Percentiles rank a stretch among this genome's conserved stretches.
Evolutionary conservation across 2,329 filamentous ascomycete genomes (phyloP).

Genomic region (Colletotrichum tabaci): DNA sequence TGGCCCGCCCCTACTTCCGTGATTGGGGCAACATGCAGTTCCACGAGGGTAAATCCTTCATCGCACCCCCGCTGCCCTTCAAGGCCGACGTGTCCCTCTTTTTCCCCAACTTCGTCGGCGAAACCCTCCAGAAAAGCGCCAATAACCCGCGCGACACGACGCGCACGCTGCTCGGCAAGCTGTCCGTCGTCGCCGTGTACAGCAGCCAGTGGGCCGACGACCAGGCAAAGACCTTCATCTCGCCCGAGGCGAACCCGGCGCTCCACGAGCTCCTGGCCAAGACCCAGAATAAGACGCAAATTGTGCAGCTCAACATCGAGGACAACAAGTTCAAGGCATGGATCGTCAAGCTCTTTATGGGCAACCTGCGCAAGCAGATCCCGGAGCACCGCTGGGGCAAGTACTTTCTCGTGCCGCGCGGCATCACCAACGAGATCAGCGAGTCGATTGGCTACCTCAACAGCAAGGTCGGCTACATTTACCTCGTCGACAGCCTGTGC

Average conservation of each 20-base stretch:
- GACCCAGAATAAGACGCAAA: conserved; percentile 71
- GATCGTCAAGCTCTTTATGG: conserved; percentile 71
- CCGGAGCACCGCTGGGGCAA: conserved; percentile 68
- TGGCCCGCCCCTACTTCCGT: conserved; percentile 92
- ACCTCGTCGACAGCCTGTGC: conserved; percentile 88
- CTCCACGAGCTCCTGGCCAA: conserved; percentile 73
- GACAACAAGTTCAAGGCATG: conserved; percentile 79
- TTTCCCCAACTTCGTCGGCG: conserved; percentile 92
- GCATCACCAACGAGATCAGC: conserved; percentile 72
- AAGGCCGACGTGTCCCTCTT: conserved; percentile 85
- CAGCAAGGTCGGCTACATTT: conserved; percentile 93
- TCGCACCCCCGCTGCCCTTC: conserved; percentile 88
- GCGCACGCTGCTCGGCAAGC: conserved; percentile 77
- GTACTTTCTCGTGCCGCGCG: conserved; percentile 74
- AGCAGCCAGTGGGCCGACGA: conserved; percentile 88
- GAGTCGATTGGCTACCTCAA: conserved; percentile 83
- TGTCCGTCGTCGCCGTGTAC: conserved; percentile 86
- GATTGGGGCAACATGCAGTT: conserved; percentile 90
- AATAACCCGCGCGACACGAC: conserved; percentile 78
- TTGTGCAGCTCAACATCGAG: conserved; percentile 91
- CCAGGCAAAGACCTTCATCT: conserved; percentile 82
- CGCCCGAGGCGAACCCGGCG: conserved; percentile 76
- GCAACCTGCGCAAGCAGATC: conserved; percentile 65
- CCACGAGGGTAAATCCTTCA: conserved; percentile 92
- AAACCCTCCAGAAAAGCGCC: conserved; percentile 77